phyloP scores from a whole-genome alignment of 148 eudicot species.

The Chenopodium formosanum region DNA sequence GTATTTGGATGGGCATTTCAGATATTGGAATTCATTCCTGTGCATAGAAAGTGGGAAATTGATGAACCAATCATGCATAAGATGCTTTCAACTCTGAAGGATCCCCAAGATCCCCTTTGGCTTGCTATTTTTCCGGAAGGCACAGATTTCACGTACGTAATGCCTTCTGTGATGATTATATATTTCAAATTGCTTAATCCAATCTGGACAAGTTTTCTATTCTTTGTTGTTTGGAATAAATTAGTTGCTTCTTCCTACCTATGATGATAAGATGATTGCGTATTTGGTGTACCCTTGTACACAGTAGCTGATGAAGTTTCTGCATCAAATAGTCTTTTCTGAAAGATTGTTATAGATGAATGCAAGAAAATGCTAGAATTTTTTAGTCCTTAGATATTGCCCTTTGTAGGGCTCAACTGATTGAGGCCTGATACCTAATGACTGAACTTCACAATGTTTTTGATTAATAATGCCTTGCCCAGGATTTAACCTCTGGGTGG shows the following conservation, averaged over 20 bases:
- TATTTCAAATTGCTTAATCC: background rate
- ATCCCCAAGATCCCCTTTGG: slow-evolving; percentile 74
- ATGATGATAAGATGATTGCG: background rate
- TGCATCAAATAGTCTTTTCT: background rate
- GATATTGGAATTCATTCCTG: slow-evolving; percentile 81
- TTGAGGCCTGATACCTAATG: background rate
- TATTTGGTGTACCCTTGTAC: background rate
- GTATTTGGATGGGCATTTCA: slow-evolving; percentile 95
- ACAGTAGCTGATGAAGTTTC: background rate
- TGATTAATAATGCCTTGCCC: background rate
- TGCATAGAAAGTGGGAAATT: slow-evolving; percentile 84
- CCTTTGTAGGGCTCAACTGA: background rate
- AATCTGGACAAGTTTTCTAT: background rate
- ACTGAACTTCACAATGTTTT: background rate
- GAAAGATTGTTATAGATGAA: background rate
- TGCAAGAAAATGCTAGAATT: background rate
- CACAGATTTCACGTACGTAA: slow-evolving; percentile 88
- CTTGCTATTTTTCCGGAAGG: slow-evolving; percentile 97
- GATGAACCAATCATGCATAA: slow-evolving; percentile 59
- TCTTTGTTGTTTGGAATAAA: background rate
- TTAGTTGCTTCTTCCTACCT: background rate
- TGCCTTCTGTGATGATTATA: slow-evolving; percentile 8
- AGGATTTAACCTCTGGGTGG: background rate
- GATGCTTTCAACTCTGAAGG: slow-evolving; percentile 75
- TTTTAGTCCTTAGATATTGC: background rate